These are phyloP conservation scores for Ogataea corticis DNA, from an alignment of 805 yeast genomes.

Conservation along the genomic window DNA sequence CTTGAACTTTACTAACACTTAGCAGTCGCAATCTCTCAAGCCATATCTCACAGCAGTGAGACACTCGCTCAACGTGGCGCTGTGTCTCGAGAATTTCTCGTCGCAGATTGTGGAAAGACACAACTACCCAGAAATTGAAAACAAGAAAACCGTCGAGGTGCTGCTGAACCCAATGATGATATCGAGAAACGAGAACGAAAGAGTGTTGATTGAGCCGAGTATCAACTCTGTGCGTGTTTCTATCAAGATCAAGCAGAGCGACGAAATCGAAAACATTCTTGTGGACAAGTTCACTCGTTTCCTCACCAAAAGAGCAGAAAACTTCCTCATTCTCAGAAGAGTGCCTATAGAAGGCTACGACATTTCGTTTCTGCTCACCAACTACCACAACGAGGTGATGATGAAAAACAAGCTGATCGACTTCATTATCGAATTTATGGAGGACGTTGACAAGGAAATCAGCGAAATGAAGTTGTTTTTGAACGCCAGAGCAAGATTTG, in stretches of 20 bases:
- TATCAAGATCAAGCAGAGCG: slow-evolving; percentile 93
- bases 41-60: slow-evolving; percentile 95
- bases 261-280: slow-evolving; percentile 91
- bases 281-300: slow-evolving; percentile 95
- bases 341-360: slow-evolving; percentile 89
- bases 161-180: slow-evolving; percentile 85
- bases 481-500: slow-evolving; percentile 96
- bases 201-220: slow-evolving; percentile 89
- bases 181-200: slow-evolving; percentile 91
- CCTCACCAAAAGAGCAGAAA: slow-evolving; percentile 93
- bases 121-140: slow-evolving; percentile 95
- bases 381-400: slow-evolving; percentile 94
- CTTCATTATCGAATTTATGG: slow-evolving; percentile 97
- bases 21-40: slow-evolving; percentile 91
- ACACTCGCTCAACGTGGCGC: slow-evolving; percentile 87
- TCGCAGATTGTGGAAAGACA: slow-evolving; percentile 96
- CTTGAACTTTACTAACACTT: too few relatives aligned
- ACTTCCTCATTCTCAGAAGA: slow-evolving; percentile 88
- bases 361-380: slow-evolving; percentile 89
- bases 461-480: slow-evolving; percentile 97
- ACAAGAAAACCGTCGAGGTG: slow-evolving; percentile 77
- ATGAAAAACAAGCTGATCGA: slow-evolving; percentile 93
- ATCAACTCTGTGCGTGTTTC: slow-evolving; percentile 90
- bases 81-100: slow-evolving; percentile 89
- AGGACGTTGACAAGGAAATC: slow-evolving; percentile 97